Evolutionary conservation across 2,329 filamentous ascomycete species (phyloP), one percentile per base, ranked within the genome.

Genomic region (Pleurostoma richardsiae): DNA sequence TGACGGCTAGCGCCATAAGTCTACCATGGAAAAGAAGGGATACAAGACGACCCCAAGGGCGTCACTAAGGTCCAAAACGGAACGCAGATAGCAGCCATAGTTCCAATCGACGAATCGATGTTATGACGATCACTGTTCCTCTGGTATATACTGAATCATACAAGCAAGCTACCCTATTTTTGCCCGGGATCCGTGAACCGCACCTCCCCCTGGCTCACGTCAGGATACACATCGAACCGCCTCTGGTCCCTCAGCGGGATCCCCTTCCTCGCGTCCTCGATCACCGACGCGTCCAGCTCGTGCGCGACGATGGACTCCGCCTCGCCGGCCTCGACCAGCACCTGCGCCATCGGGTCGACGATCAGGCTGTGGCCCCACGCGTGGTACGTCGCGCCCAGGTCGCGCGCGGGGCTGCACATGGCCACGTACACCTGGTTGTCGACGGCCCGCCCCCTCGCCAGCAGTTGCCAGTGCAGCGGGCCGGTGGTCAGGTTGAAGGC

Each of bases 401-500:
- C 90, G 50, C 92, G 77, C 30, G 92, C 90, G 1, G 94, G 94
- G 62, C 88, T 94, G 71, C 94, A 99, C 64, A 99, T 70, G 31
- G 84, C 94, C 10, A 97, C 90, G 65, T 95, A 97, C 7, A 95
- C 73, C 73, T 99, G 90, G 63, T 97, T 97, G 62, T 99, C 92
- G 57, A 95, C 78, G 4, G 92, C 94, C 52, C 94, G 76, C 10
- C 87, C 90, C 54, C 88, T 80, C 1, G 85, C 92, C 58, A 88
- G 80, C 54, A 99, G 71, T 48, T 83, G 79, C 94, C 94, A 99
- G 68, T 99, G 94, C 65, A 97, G 68, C 5, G 88, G 85, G 0
- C 94, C 94, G 0, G 94, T 99, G 1, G 90, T 96, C 50, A 88
- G 75, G 68, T 97, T 99, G 76, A 99, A 99, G 1, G 94, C 94